Evolutionary conservation across 495 filamentous ascomycete genomes (phyloP).

Genomic region (Neurospora sp.): DNA sequence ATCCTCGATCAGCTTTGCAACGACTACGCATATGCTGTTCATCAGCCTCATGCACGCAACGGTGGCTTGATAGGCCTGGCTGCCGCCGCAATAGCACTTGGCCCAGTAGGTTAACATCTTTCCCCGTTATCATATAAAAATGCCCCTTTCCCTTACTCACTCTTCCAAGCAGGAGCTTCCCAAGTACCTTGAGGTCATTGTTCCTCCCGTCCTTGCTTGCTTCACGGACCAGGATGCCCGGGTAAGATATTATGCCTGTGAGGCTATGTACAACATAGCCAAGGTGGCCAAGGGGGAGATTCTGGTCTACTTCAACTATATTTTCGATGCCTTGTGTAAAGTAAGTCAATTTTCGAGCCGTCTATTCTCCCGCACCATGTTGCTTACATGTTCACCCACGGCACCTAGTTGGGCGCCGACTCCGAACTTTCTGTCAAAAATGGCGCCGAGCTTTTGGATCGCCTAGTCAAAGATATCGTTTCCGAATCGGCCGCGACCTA

Average conservation of each 20-base stretch:
- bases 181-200: constrained; percentile 80
- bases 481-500: constrained; percentile 94
- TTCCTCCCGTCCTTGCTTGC: constrained; percentile 95
- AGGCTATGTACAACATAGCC: constrained; percentile 99
- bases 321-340: constrained; percentile 96
- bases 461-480: constrained; percentile 95
- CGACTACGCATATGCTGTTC: constrained; percentile 94
- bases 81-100: constrained; percentile 91
- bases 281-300: constrained; percentile 99
- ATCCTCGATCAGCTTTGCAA: constrained; percentile 95
- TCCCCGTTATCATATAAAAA: not conserved
- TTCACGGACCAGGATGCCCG: constrained; percentile 97
- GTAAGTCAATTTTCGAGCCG: constrained; percentile 33
- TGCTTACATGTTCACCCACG: not conserved
- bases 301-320: constrained; percentile 90
- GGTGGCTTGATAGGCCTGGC: constrained; percentile 94
- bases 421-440: constrained; percentile 97
- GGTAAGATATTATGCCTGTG: constrained; percentile 97
- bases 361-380: constrained; percentile 1
- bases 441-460: constrained; percentile 90
- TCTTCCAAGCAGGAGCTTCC: constrained; percentile 58
- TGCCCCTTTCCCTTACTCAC: constrained; percentile 5
- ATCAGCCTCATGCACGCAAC: constrained; percentile 94
- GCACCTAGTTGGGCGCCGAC: constrained; percentile 75
- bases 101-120: constrained; percentile 53